Evolutionary conservation across 2,329 filamentous ascomycete genomes (phyloP).

Genomic region (Thelonectria rubi): DNA sequence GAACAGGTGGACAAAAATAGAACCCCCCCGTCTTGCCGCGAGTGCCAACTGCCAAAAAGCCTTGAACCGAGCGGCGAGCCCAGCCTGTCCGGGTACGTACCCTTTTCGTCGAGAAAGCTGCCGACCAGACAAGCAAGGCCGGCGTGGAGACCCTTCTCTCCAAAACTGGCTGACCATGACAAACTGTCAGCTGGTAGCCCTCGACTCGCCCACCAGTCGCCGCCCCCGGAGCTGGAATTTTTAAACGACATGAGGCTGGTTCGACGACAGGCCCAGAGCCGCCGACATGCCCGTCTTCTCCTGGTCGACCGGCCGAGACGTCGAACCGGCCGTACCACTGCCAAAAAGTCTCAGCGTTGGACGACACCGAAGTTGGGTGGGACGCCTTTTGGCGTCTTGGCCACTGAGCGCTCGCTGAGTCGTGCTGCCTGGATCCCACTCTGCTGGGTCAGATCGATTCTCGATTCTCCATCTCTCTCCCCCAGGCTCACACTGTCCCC

Average conservation of each 20-base stretch:
- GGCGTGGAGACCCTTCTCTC: conserved; percentile 31
- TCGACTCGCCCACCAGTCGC: neutral
- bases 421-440: conserved; percentile 6
- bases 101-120: conserved; percentile 12
- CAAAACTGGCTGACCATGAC: conserved; percentile 2
- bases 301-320: conserved; percentile 6
- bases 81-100: too few species aligned
- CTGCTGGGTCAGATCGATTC: conserved; percentile 24
- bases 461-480: conserved; percentile 10
- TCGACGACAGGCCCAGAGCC: too few species aligned
- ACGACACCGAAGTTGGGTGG: too few species aligned
- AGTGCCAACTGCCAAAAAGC: conserved; percentile 10
- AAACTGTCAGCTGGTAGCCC: neutral
- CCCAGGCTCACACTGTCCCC: neutral
- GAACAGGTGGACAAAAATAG: conserved; percentile 22
- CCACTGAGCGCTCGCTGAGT: conserved; percentile 7
- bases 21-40: neutral
- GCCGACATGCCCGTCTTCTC: too few species aligned
- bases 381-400: neutral
- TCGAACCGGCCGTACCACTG: conserved; percentile 2
- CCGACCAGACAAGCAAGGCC: conserved; percentile 31
- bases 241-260: neutral
- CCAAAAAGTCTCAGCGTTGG: neutral
- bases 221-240: too few species aligned
- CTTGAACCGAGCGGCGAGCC: conserved; percentile 20